These are phyloP conservation scores for Ogataea minuta DNA, from an alignment of 805 yeast genomes.

Conservation along the genomic window DNA sequence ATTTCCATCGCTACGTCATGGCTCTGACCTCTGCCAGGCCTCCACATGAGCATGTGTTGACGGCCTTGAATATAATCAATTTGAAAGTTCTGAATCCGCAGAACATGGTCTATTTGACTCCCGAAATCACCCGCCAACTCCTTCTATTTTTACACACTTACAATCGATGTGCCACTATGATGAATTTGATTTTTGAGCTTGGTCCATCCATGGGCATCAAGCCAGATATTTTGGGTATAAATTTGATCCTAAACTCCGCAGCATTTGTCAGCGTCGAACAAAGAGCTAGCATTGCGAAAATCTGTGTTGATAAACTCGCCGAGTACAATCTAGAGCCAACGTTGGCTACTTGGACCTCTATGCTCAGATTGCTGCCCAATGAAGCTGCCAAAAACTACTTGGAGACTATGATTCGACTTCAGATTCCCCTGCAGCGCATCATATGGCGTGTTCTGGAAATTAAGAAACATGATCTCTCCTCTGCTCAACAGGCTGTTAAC, in stretches of 20 bases:
- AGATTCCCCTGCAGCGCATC: constrained; percentile 10
- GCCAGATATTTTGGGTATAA: constrained; percentile 13
- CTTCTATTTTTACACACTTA: constrained; percentile 5
- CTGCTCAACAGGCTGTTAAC: constrained; percentile 9
- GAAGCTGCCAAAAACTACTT: constrained; percentile 1
- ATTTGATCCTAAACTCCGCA: constrained; percentile 10
- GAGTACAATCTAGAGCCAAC: constrained; percentile 14
- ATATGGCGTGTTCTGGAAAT: constrained; percentile 9
- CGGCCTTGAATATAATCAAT: background rate
- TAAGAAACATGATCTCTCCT: background rate
- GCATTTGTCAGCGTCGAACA: background rate
- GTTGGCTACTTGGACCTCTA: constrained; percentile 13
- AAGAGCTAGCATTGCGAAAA: background rate
- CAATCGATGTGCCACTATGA: constrained; percentile 9
- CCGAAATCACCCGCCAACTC: constrained; percentile 1
- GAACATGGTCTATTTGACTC: constrained; percentile 4
- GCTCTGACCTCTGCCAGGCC: constrained; percentile 4
- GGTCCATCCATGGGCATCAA: constrained; percentile 11
- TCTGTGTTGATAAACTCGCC: constrained; percentile 9
- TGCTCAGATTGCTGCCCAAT: constrained; percentile 8
- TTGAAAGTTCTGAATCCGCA: background rate
- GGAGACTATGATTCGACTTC: constrained; percentile 9
- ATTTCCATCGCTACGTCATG: background rate
- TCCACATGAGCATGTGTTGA: background rate
- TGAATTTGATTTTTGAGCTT: constrained; percentile 6